Conservation (phyloP, 495 filamentous ascomycete species). For the Podospora anserina region DNA sequence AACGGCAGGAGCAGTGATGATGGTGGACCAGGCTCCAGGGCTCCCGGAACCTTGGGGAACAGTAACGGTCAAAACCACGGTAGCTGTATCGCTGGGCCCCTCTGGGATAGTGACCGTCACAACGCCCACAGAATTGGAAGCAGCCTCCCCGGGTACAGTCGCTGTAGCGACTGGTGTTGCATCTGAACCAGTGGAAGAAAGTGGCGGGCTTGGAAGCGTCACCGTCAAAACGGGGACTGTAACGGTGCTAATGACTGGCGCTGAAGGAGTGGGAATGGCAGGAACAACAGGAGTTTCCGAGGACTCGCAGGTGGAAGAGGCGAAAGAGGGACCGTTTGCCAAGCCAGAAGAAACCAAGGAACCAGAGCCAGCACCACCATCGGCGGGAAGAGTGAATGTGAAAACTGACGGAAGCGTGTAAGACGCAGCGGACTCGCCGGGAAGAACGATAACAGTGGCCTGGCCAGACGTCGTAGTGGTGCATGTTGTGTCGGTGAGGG, state of each 20-base stretch:
- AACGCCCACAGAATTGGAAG: background rate
- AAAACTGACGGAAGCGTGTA: background rate
- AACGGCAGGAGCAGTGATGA: background rate
- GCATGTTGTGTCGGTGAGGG: background rate
- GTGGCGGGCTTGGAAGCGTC: too few species aligned
- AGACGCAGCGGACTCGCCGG: background rate
- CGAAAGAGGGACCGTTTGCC: background rate
- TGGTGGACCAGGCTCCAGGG: slow-evolving; percentile 5
- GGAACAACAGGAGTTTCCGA: background rate
- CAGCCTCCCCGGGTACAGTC: background rate
- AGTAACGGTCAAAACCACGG: background rate
- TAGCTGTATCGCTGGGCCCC: background rate
- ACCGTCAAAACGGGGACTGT: too few species aligned
- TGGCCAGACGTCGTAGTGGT: background rate
- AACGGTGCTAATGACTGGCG: background rate
- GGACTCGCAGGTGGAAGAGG: background rate
- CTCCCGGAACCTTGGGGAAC: background rate
- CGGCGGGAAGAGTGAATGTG: background rate
- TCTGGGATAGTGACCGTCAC: background rate
- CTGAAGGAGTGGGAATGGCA: background rate
- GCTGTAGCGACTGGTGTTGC: background rate
- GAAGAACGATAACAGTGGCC: background rate
- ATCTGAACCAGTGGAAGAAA: background rate
- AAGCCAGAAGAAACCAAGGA: background rate
- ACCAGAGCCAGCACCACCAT: background rate